Conservation (phyloP, 2,329 filamentous ascomycete species). For the Phyllosticta ampelicida region DNA sequence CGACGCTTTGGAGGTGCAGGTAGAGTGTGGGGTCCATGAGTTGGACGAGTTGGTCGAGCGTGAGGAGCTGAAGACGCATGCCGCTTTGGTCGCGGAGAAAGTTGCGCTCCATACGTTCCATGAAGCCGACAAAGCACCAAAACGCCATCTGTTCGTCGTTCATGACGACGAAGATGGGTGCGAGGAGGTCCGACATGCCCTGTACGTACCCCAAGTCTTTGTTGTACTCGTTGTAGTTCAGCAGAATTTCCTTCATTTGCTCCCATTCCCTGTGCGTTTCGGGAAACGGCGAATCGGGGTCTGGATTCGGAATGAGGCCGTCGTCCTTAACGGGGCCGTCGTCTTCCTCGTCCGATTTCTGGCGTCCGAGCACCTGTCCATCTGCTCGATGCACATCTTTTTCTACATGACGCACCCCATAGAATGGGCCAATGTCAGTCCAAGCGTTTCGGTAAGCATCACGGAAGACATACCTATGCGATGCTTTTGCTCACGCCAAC, state of each 20-base stretch:
- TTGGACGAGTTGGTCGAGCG: slow-evolving; percentile 88
- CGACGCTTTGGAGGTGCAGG: slow-evolving; percentile 74
- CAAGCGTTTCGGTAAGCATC: background rate
- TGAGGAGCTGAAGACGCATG: slow-evolving; percentile 84
- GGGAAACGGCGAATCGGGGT: slow-evolving; percentile 90
- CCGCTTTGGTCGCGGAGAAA: slow-evolving; percentile 92
- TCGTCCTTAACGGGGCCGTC: too few relatives aligned
- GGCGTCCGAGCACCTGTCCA: slow-evolving; percentile 79
- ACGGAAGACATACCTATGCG: slow-evolving; percentile 65
- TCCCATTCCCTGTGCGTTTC: slow-evolving; percentile 87
- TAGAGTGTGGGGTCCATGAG: slow-evolving; percentile 96
- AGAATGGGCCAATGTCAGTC: slow-evolving; percentile 42
- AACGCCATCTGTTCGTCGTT: slow-evolving; percentile 96
- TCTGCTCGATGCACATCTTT: slow-evolving; percentile 98
- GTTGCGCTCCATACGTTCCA: slow-evolving; percentile 96
- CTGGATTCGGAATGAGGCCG: slow-evolving; percentile 67
- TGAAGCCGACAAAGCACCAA: slow-evolving; percentile 92
- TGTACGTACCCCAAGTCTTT: slow-evolving; percentile 92
- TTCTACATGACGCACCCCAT: slow-evolving; percentile 55
- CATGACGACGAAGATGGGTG: slow-evolving; percentile 91
- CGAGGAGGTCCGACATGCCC: slow-evolving; percentile 94
- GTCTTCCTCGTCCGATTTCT: too few relatives aligned
- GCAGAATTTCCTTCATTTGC: slow-evolving; percentile 97
- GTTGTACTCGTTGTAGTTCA: slow-evolving; percentile 98
- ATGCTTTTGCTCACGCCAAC: slow-evolving; percentile 90